Evolutionary conservation across 805 yeast species (phyloP), one percentile per base, ranked within the genome.

Genomic region (Sugiyamaella chiloensis): DNA sequence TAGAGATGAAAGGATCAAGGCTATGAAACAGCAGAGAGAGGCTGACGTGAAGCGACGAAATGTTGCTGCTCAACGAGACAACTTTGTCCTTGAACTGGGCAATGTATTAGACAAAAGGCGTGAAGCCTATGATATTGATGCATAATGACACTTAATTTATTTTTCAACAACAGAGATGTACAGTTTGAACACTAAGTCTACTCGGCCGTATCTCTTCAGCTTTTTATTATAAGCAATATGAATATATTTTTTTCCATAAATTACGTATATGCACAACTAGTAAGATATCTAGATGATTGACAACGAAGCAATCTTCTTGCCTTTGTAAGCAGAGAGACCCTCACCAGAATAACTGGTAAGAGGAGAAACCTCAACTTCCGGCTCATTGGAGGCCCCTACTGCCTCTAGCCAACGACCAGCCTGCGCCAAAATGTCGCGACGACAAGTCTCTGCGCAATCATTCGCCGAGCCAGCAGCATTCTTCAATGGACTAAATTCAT

Each of bases 401-500:
- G 69, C 70, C 23, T 64, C 59, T 27, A 86, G 73, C 97, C 98
- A 91, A 44, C 73, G 69, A 14, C 87, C 80, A 26, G 89, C 81
- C 61, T 90, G 75, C 30, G 68, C 66, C 57, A 90, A 69, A 53
- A 80, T 79, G 56, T 84, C 83, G 2, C 60, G 64, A 51, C 83
- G 76, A 54, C 96, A 87, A 1, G 96, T 82, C 52, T 80, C 85
- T 24, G 97, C 95, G 42, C 87, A 83, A 67, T 91, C 97, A 60
- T 79, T 81, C 19, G 73, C 70, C n/a, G 95, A 76, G 17, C 89
- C 95, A 11, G 84, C 80, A 1, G 87, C 95, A 66, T 93, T 93
- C 62, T 93, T 93, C 66, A 93, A 77, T 2, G 99, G 99, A 16
- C 96, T 84, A 62, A 93, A 93, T 66, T 93, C 99, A 50, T 80